Conservation (phyloP, 1,284 basidiomycete species). For the Papiliotrema flavescens region DNA sequence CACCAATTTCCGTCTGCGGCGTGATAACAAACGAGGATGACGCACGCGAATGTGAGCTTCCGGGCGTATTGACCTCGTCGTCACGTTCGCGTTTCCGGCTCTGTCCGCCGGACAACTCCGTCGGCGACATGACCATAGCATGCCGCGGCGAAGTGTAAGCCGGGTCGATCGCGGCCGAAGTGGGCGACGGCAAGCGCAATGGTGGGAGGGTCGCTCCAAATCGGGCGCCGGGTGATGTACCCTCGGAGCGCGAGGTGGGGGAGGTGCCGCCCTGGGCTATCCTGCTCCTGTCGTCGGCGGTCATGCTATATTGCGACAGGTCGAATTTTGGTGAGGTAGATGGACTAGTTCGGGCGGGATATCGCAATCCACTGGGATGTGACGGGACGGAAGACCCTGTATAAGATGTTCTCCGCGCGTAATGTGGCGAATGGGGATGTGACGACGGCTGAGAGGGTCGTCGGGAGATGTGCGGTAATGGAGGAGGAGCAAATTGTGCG, state of each 20-base stretch:
- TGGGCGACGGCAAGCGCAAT: background rate
- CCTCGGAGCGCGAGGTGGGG: background rate
- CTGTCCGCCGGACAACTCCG: background rate
- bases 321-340: background rate
- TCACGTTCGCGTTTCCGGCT: background rate
- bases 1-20: conserved; percentile 4
- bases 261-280: background rate
- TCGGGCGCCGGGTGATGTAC: background rate
- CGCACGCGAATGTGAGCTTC: background rate
- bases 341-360: background rate
- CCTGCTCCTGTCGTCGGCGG: background rate
- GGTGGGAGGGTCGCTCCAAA: background rate
- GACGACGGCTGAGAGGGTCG: background rate
- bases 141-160: background rate
- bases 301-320: conserved; percentile 1
- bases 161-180: background rate
- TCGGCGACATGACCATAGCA: background rate
- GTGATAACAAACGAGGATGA: conserved; percentile 8
- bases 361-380: background rate
- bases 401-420: too few species aligned
- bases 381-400: background rate
- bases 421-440: background rate
- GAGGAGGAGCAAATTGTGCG: background rate
- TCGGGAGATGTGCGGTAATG: background rate
- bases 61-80: background rate